phyloP scores from a whole-genome alignment of 352 stramenopile genomes.

The Globisporangium solare region DNA sequence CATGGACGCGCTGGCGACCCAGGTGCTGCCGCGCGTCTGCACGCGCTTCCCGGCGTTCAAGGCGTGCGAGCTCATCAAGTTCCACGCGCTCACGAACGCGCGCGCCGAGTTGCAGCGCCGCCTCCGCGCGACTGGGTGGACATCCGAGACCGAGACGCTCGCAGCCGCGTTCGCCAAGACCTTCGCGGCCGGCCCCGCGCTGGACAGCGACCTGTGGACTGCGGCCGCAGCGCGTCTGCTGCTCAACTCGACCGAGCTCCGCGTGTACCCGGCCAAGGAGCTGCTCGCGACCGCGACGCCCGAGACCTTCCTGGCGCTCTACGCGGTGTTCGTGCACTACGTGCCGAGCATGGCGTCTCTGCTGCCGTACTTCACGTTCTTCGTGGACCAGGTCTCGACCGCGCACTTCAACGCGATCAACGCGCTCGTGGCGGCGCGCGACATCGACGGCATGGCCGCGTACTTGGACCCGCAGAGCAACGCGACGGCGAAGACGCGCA shows the following conservation, averaged over 20 bases:
- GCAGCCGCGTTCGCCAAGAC: no score
- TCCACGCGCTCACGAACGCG: no score
- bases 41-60: not conserved
- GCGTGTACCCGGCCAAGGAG: no score
- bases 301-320: not conserved
- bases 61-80: no score
- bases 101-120: no score
- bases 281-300: not conserved
- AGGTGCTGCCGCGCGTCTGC: not conserved
- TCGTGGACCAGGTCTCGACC: slow-evolving; percentile 13
- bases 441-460: slow-evolving; percentile 10
- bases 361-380: slow-evolving; percentile 13
- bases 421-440: slow-evolving; percentile 6
- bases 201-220: no score
- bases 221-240: no score
- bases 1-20: not conserved
- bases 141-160: no score
- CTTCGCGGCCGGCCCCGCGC: no score
- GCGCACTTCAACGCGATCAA: slow-evolving; percentile 16
- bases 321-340: slow-evolving; percentile 14
- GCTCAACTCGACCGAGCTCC: no score
- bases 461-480: slow-evolving; percentile 11
- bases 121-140: no score
- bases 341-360: slow-evolving; percentile 24
- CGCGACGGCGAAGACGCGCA: slow-evolving; percentile 6